A percentile compares a stretch with the other conserved stretches of the same genome.
These are phyloP conservation scores for Boechera divaricarpa DNA, from an alignment of 345 rosid species.

Conservation along the genomic window DNA sequence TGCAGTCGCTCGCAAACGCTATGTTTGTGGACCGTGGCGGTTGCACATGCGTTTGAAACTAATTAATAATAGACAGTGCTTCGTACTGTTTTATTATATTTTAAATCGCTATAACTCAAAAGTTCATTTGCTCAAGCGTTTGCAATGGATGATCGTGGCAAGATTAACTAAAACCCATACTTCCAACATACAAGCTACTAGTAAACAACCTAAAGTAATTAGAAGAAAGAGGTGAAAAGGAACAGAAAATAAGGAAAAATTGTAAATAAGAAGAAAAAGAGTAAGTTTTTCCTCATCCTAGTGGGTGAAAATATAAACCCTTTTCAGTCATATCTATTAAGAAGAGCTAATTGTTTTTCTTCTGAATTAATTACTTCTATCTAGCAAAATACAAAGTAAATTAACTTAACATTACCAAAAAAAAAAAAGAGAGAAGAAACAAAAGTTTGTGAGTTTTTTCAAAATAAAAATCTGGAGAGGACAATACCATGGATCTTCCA, in stretches of 20 bases:
- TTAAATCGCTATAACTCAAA: background rate
- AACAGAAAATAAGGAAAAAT: background rate
- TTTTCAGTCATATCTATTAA: background rate
- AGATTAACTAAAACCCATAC: background rate
- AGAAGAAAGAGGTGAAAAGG: background rate
- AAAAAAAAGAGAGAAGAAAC: background rate
- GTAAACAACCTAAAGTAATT: background rate
- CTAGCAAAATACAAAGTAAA: background rate
- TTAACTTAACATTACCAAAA: background rate
- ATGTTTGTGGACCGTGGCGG: too few relatives aligned
- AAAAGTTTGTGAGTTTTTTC: background rate
- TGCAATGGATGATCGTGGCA: background rate
- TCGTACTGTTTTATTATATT: too few relatives aligned
- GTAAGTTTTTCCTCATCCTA: background rate
- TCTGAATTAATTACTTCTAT: background rate
- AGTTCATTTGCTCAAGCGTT: background rate
- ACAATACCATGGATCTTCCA: constrained; percentile 41
- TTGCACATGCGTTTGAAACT: too few relatives aligned
- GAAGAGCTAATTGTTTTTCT: background rate
- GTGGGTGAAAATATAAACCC: background rate
- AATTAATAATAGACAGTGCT: too few relatives aligned
- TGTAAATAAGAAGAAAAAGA: background rate
- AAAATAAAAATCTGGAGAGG: constrained; percentile 10
- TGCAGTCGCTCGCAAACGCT: background rate
- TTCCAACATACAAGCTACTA: background rate